phyloP scores from a whole-genome alignment of 371 early-diverging fungal genomes.

The Apophysomyces variabilis region DNA sequence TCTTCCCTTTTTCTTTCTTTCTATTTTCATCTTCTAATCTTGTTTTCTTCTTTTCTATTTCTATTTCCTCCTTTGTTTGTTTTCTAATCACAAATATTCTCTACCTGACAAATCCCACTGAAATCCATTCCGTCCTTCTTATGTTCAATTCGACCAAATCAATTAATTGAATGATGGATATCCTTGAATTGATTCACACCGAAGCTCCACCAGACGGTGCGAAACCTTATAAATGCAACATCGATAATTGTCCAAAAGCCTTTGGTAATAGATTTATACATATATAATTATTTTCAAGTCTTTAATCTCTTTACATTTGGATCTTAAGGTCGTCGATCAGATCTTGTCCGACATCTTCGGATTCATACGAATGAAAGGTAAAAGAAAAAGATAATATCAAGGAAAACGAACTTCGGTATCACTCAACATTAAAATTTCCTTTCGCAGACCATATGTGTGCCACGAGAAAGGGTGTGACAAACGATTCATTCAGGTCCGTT shows the following conservation, averaged over 20 bases:
- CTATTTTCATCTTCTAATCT: not conserved
- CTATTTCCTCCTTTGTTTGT: not conserved
- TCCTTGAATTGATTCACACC: constrained; percentile 64
- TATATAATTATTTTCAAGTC: too few relatives aligned
- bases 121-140: not conserved
- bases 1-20: not conserved
- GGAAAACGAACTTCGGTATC: constrained; percentile 14
- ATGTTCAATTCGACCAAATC: not conserved
- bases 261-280: constrained; percentile 28
- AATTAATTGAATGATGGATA: constrained; percentile 50
- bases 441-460: constrained; percentile 68
- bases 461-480: constrained; percentile 68
- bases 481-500: constrained; percentile 68
- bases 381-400: not conserved
- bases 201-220: constrained; percentile 38
- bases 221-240: constrained; percentile 37
- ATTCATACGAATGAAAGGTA: constrained; percentile 79
- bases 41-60: not conserved
- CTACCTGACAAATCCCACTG: not conserved
- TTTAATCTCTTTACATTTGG: constrained; percentile 7
- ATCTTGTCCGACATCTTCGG: constrained; percentile 75
- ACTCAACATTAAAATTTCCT: constrained; percentile 14
- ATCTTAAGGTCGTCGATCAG: constrained; percentile 64
- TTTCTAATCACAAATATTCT: not conserved
- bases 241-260: constrained; percentile 36